Conservation (phyloP, 108 stramenopile species). For the Mediolabrus comicus region DNA sequence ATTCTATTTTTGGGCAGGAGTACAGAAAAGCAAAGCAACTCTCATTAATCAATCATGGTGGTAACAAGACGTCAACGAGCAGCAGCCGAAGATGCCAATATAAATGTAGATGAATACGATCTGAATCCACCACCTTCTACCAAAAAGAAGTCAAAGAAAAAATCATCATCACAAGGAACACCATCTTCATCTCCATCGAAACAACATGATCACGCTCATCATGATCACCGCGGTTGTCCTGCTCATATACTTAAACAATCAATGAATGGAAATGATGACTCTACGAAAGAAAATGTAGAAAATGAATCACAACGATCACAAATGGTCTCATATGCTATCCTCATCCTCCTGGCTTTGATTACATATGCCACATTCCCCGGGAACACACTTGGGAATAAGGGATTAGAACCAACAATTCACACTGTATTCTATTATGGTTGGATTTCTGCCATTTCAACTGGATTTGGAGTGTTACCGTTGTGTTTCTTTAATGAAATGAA, state of each 20-base stretch:
- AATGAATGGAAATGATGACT: neutral
- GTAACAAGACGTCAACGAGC: constrained; percentile 25
- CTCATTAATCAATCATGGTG: constrained; percentile 9
- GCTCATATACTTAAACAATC: constrained; percentile 31
- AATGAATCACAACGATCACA: constrained; percentile 24
- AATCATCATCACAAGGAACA: neutral
- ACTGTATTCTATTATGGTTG: constrained; percentile 98
- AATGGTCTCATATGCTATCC: constrained; percentile 24
- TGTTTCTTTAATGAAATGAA: constrained; percentile 71
- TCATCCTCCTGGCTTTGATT: constrained; percentile 40
- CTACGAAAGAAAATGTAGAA: neutral
- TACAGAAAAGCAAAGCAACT: no score
- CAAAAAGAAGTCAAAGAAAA: neutral
- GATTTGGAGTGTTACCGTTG: constrained; percentile 93
- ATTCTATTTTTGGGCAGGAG: no score
- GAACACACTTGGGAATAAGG: constrained; percentile 50
- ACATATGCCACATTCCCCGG: constrained; percentile 50
- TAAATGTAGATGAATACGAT: constrained; percentile 5
- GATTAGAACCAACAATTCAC: constrained; percentile 58
- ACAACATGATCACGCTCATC: constrained; percentile 30
- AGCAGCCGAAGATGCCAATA: neutral
- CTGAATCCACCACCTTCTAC: constrained; percentile 2
- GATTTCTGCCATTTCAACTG: constrained; percentile 95
- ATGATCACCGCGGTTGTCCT: constrained; percentile 37
- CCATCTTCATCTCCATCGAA: neutral